phyloP scores from a whole-genome alignment of 2,329 filamentous ascomycete genomes.

The Rhynchosporium agropyri region DNA sequence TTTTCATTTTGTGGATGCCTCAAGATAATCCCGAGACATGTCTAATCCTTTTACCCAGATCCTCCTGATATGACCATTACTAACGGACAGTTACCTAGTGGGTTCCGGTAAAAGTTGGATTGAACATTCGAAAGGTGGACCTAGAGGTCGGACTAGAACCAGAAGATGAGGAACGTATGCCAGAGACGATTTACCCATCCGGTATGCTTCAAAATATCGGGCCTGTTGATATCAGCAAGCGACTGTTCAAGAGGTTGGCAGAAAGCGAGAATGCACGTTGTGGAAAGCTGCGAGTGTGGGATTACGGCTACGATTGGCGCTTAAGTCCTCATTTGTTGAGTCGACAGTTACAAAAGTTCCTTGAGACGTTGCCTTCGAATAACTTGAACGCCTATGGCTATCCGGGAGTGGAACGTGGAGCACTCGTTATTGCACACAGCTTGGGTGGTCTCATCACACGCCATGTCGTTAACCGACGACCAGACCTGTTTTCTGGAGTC shows the following conservation, averaged over 20 bases:
- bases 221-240: slow-evolving; percentile 83
- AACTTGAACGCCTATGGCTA: slow-evolving; percentile 48
- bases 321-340: slow-evolving; percentile 79
- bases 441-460: slow-evolving; percentile 86
- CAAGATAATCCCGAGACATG: no score
- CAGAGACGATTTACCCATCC: slow-evolving; percentile 78
- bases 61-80: no score
- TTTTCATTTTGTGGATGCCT: no score
- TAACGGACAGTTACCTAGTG: slow-evolving; percentile 49
- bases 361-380: slow-evolving; percentile 77
- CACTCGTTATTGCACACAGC: slow-evolving; percentile 82
- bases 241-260: slow-evolving; percentile 76
- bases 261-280: slow-evolving; percentile 72
- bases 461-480: slow-evolving; percentile 82
- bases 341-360: slow-evolving; percentile 68
- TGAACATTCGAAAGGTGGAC: slow-evolving; percentile 90
- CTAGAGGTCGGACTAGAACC: slow-evolving; percentile 81
- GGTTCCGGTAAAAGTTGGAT: slow-evolving; percentile 90
- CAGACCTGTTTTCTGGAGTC: slow-evolving; percentile 83
- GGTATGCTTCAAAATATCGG: slow-evolving; percentile 93
- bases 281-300: slow-evolving; percentile 77
- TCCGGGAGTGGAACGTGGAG: slow-evolving; percentile 62
- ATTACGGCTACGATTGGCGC: slow-evolving; percentile 96
- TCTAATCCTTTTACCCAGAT: no score
- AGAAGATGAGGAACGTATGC: slow-evolving; percentile 82